A percentile compares a stretch with the other conserved stretches of the same genome.
phyloP scores from a whole-genome alignment of 257 asterid species.

The Leptodermis oblonga region DNA sequence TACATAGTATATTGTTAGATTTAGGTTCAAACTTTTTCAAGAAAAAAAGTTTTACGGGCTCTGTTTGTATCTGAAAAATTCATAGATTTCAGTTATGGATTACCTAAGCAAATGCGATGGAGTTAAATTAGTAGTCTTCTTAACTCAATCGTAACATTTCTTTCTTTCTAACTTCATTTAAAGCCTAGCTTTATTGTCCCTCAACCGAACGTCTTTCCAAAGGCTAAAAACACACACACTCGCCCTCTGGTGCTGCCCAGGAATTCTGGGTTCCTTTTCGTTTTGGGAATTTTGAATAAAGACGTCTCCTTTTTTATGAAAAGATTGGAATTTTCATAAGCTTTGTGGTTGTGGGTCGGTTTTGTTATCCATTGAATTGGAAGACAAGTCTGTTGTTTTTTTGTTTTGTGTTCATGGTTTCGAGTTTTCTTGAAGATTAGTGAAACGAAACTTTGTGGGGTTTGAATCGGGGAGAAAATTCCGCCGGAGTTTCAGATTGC shows the following conservation, averaged over 20 bases:
- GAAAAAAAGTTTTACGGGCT: not conserved
- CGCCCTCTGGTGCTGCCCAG: constrained; percentile 4
- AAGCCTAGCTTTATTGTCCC: not conserved
- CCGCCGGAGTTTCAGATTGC: constrained; percentile 32
- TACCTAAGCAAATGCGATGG: not conserved
- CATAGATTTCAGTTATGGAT: constrained; percentile 18
- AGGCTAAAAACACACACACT: constrained; percentile 5
- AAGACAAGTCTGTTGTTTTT: constrained; percentile 22
- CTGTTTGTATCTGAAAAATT: constrained; percentile 5
- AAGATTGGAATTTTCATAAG: not conserved
- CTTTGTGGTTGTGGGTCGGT: constrained; percentile 22
- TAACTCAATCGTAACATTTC: not conserved
- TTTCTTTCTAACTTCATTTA: not conserved
- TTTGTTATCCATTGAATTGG: constrained; percentile 20
- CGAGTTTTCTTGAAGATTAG: constrained; percentile 22
- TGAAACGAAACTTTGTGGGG: constrained; percentile 16
- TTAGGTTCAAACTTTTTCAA: not conserved
- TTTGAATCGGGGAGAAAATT: constrained; percentile 32
- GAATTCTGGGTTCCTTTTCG: constrained; percentile 19
- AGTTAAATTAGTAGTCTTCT: not conserved
- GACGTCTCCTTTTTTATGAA: not conserved
- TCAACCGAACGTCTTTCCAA: constrained; percentile 4
- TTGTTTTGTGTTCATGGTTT: no score
- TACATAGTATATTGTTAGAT: not conserved
- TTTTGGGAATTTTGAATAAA: constrained; percentile 8